Conservation (phyloP, 75 land plant genomes). For the Picea glauca region DNA sequence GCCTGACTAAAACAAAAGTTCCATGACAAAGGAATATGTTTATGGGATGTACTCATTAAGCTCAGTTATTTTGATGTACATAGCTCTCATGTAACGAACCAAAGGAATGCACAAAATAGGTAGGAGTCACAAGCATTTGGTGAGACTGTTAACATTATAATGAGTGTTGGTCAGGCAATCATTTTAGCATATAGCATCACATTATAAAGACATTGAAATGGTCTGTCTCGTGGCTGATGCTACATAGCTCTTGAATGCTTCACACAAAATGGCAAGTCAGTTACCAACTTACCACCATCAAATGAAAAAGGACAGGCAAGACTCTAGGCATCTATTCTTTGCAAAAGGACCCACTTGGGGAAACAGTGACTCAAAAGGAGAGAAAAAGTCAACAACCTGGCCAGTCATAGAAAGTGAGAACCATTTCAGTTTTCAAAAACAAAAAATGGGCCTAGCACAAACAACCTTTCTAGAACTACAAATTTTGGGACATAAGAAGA, state of each 20-base stretch:
- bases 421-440: too few species aligned
- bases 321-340: too few species aligned
- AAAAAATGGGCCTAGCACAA: too few species aligned
- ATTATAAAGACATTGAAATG: neutral
- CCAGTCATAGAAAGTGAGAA: too few species aligned
- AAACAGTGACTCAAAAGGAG: too few species aligned
- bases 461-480: too few species aligned
- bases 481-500: too few species aligned
- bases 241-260: neutral
- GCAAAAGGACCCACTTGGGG: too few species aligned
- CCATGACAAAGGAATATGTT: neutral
- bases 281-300: too few species aligned
- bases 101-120: neutral
- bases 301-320: too few species aligned
- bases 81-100: neutral
- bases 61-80: neutral
- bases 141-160: neutral
- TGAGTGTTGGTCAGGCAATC: neutral
- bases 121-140: neutral
- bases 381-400: too few species aligned
- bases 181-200: neutral
- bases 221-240: neutral
- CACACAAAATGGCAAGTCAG: neutral
- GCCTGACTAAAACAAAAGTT: neutral
- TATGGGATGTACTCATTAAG: neutral